Conservation (phyloP, 225 moss, liverwort and hornwort genomes). For the Marchantia polymorpha region DNA sequence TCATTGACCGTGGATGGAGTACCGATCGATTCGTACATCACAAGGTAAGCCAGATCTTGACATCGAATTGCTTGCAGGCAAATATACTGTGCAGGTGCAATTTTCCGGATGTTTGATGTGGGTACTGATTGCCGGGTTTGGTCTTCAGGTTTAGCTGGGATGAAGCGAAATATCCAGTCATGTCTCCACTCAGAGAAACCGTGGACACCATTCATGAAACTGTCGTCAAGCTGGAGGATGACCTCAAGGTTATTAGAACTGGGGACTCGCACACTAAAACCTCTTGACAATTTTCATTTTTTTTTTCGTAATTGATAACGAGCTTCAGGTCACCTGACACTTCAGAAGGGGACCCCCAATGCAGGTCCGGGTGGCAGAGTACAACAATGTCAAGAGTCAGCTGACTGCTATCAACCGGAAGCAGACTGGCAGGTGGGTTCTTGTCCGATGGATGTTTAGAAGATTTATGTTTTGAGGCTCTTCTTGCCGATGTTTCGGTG, state of each 20-base stretch:
- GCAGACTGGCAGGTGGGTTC: slow-evolving; percentile 81
- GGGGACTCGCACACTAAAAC: background rate
- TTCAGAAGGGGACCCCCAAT: background rate
- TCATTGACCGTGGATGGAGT: slow-evolving; percentile 81
- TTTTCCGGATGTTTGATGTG: slow-evolving; percentile 3
- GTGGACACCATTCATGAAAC: slow-evolving; percentile 85
- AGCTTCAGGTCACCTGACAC: background rate
- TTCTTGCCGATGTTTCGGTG: background rate
- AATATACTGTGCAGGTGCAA: background rate
- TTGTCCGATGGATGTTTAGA: background rate
- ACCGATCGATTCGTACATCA: slow-evolving; percentile 79
- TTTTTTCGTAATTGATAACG: background rate
- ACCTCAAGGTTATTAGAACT: slow-evolving; percentile 66
- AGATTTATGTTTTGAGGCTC: background rate
- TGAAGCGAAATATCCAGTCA: slow-evolving; percentile 93
- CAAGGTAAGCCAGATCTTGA: slow-evolving; percentile 50
- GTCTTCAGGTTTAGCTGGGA: slow-evolving; percentile 84
- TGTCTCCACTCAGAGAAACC: slow-evolving; percentile 88
- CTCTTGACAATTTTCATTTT: background rate
- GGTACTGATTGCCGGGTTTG: slow-evolving; percentile 5
- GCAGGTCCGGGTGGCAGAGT: slow-evolving; percentile 91
- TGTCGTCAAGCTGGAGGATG: slow-evolving; percentile 90
- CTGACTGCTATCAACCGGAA: slow-evolving; percentile 77
- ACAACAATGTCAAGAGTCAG: slow-evolving; percentile 81
- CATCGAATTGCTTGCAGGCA: background rate